These are phyloP conservation scores for Spergularia marina DNA, from an alignment of 148 eudicot genomes.

Conservation along the genomic window DNA sequence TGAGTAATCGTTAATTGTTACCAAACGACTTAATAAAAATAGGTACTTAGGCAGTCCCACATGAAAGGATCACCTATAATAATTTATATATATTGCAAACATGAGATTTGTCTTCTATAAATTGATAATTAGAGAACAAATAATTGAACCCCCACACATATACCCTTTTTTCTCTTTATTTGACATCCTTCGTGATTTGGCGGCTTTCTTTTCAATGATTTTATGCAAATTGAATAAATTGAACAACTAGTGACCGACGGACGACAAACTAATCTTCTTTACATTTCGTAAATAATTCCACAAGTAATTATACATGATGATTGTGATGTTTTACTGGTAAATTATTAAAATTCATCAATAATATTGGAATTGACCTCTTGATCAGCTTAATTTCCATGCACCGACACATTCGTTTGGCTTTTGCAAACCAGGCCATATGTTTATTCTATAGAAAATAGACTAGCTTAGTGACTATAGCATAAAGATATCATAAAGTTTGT, in stretches of 20 bases:
- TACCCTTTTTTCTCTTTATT: not conserved
- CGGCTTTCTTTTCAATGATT: slow-evolving; percentile 10
- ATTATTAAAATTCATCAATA: not conserved
- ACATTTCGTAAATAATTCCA: not conserved
- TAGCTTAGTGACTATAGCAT: no score
- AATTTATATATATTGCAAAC: not conserved
- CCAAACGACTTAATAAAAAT: not conserved
- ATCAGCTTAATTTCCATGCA: not conserved
- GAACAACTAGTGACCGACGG: slow-evolving; percentile 17
- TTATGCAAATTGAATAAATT: slow-evolving; percentile 10
- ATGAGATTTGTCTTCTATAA: slow-evolving; percentile 11
- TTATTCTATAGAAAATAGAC: not conserved
- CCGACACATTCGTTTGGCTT: slow-evolving; percentile 22
- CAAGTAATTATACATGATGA: not conserved
- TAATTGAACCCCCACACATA: slow-evolving; percentile 1
- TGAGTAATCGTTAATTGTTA: not conserved
- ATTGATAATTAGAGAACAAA: slow-evolving; percentile 9
- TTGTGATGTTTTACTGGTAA: not conserved
- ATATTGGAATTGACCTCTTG: slow-evolving; percentile 4
- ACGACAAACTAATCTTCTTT: not conserved
- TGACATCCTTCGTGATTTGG: not conserved
- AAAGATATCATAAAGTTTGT: not conserved
- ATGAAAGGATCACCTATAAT: no score
- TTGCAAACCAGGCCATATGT: not conserved
- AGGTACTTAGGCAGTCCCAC: no score